Base-by-base conservation (phyloP, 306 rosid species). In the Psophocarpus tetragonolobus region DNA sequence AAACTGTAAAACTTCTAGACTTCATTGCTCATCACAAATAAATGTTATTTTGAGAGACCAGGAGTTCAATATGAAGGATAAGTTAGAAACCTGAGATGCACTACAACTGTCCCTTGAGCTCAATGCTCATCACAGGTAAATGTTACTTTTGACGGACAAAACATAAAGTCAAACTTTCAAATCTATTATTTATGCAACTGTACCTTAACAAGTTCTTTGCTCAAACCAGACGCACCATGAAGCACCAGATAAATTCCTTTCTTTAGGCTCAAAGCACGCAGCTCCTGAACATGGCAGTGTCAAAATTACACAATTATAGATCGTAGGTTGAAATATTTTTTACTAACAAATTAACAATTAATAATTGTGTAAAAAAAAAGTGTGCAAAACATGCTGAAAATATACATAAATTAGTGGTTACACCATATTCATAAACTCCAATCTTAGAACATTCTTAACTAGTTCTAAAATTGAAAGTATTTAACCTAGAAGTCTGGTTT, bases 201-300 rank as follows among this genome's bases (percentile, higher is more conserved):
- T 78, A 93, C 97, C 97, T 91, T 91, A 73, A 94, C 80, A 30
- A 92, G 97, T 72, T 83, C 88, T 84, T 88, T 39, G 68, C 87
- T 60, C 86, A 94, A 80, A 66, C 98, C 98, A 23, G 98, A 94
- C 20, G 97, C 98, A 70, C 98, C 98, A 51, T 94, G 98, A 81
- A 92, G 97, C 80, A 92, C 98, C 64, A 92, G 73, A 65, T 88
- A 76, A 70, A 92, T 86, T 82, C 93, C 95, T 73, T 88, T 88
- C 85, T 89, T 86, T 65, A 62, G 68, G 85, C 90, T 79, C 95
- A 94, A 71, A 61, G 82, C 81, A 66, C 79, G 84, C 84, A 94
- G 80, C 70, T 89, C 97, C 98, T 94, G 32, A 14, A 76, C 63
- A 71, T 21, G 14, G 72, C 30, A 63, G 53, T 68, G 79, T 71